Evolutionary conservation across 768 basidiomycete species (phyloP).

Genomic region (Chalciporus sphaerocephalus): DNA sequence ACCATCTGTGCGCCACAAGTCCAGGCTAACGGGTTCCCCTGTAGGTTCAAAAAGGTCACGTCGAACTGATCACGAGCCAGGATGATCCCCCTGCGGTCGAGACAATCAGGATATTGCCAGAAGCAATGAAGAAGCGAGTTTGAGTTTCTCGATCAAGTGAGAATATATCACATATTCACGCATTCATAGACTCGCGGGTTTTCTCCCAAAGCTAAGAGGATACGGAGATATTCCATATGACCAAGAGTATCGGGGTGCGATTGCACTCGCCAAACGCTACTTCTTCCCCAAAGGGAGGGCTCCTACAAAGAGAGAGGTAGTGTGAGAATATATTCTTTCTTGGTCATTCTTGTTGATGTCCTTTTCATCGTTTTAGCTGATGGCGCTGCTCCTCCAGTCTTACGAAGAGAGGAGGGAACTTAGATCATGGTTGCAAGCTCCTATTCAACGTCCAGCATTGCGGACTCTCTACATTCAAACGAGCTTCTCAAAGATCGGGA

Average conservation of each 20-base stretch:
- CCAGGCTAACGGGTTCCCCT: not conserved
- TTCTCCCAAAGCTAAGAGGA: conserved; percentile 28
- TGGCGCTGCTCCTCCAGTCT: conserved; percentile 20
- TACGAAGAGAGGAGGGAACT: conserved; percentile 23
- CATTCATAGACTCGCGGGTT: conserved; percentile 20
- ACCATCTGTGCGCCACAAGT: not conserved
- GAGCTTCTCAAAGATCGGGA: conserved; percentile 6
- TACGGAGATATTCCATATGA: conserved; percentile 27
- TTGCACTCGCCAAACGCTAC: conserved; percentile 27
- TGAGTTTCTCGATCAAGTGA: not conserved
- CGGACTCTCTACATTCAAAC: conserved; percentile 22
- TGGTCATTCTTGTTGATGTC: conserved; percentile 1
- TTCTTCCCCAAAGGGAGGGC: conserved; percentile 23
- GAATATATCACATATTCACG: not conserved
- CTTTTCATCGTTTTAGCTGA: conserved; percentile 13
- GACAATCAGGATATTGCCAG: conserved; percentile 23
- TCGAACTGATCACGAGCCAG: conserved; percentile 17
- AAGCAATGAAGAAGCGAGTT: conserved; percentile 22
- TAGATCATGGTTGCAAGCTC: not conserved
- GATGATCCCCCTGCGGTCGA: conserved; percentile 16
- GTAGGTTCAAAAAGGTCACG: conserved; percentile 26
- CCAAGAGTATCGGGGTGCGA: conserved; percentile 24
- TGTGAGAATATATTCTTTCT: not conserved
- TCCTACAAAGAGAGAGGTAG: conserved; percentile 26
- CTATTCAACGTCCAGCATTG: conserved; percentile 3